phyloP scores from a whole-genome alignment of 2,329 filamentous ascomycete genomes.

The Aspergillus sp. region DNA sequence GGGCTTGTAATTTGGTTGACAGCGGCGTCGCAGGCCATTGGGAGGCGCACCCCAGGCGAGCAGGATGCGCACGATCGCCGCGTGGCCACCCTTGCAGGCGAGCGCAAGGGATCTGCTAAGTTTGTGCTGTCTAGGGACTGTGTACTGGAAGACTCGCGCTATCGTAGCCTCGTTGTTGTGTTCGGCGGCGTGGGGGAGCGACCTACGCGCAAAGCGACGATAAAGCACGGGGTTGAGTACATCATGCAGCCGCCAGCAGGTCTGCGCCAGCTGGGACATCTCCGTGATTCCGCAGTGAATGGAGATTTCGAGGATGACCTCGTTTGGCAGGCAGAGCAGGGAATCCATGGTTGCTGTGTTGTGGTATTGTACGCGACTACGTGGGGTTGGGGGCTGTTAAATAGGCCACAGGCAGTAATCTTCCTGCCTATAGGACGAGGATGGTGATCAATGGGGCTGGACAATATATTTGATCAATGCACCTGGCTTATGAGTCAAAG shows the following conservation, averaged over 20 bases:
- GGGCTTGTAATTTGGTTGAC: too few species aligned
- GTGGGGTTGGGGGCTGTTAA: background rate
- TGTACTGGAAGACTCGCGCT: background rate
- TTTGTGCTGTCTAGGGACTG: too few species aligned
- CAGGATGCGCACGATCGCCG: background rate
- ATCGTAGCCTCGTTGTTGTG: background rate
- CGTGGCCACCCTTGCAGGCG: background rate
- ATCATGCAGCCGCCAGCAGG: background rate
- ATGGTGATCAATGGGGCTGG: too few species aligned
- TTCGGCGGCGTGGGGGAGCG: background rate
- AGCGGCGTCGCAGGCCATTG: background rate
- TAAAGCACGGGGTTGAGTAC: background rate
- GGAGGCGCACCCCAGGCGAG: background rate
- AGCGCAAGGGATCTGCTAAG: background rate
- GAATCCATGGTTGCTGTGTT: background rate
- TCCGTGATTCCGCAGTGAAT: background rate
- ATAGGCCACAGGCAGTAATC: background rate
- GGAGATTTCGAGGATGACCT: background rate
- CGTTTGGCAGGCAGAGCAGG: background rate
- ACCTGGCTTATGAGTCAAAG: too few species aligned
- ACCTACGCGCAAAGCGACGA: background rate
- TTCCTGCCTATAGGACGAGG: background rate
- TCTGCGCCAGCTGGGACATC: background rate
- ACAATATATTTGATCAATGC: too few species aligned
- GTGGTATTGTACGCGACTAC: background rate